phyloP scores from a whole-genome alignment of 2,329 filamentous ascomycete genomes.

The Chaetomiaceae sp. region DNA sequence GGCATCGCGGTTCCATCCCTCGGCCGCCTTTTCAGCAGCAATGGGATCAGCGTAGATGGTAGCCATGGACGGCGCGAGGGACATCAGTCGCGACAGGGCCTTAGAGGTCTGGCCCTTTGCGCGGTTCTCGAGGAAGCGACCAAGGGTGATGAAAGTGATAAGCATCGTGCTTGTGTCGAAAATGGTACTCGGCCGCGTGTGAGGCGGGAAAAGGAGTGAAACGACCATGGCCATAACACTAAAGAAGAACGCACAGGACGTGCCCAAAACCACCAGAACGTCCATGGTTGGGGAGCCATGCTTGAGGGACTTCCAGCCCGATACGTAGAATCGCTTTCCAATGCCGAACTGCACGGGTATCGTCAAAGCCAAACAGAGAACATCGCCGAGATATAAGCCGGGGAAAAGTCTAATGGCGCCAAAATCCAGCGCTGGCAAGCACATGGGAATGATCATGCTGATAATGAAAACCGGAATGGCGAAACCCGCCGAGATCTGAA shows the following conservation, averaged over 20 bases:
- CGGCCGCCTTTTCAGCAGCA: slow-evolving; percentile 83
- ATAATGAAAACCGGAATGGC: slow-evolving; percentile 87
- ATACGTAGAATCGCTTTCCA: slow-evolving; percentile 87
- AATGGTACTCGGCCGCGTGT: slow-evolving; percentile 77
- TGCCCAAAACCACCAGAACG: slow-evolving; percentile 88
- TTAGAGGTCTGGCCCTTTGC: slow-evolving; percentile 96
- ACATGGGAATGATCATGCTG: slow-evolving; percentile 93
- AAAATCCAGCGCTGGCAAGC: slow-evolving; percentile 69
- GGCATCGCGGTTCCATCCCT: slow-evolving; percentile 60
- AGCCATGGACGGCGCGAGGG: slow-evolving; percentile 90
- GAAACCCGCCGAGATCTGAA: slow-evolving; percentile 72
- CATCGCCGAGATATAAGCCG: slow-evolving; percentile 82
- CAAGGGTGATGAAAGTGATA: slow-evolving; percentile 89
- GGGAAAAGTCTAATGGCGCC: slow-evolving; percentile 62
- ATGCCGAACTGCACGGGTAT: slow-evolving; percentile 96
- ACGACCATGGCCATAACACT: slow-evolving; percentile 83
- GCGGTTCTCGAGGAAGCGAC: slow-evolving; percentile 86
- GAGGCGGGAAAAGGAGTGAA: slow-evolving; percentile 69
- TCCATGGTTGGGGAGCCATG: slow-evolving; percentile 97
- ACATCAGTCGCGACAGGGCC: slow-evolving; percentile 91
- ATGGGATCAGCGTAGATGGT: slow-evolving; percentile 95
- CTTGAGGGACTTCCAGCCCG: slow-evolving; percentile 87
- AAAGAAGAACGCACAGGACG: slow-evolving; percentile 94
- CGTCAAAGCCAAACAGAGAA: slow-evolving; percentile 78
- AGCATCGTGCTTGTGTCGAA: slow-evolving; percentile 99